Evolutionary conservation across 352 stramenopile genomes (phyloP).

Genomic region (Phytophthora pisi): DNA sequence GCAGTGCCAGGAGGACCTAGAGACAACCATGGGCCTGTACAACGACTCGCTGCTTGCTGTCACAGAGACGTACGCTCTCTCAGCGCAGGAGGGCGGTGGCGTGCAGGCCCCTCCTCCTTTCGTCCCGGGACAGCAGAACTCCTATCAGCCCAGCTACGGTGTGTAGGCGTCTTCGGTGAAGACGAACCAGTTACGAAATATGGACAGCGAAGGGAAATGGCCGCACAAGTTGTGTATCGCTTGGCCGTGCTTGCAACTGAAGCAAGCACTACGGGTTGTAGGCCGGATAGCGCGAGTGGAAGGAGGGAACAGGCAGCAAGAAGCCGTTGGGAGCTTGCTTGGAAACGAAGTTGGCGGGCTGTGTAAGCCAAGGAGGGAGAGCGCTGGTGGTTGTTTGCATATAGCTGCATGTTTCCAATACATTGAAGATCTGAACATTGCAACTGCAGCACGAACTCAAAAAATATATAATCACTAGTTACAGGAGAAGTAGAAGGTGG

Average conservation of each 20-base stretch:
- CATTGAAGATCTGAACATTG: slow-evolving; percentile 15
- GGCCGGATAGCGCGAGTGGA: slow-evolving; percentile 8
- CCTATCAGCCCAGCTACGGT: slow-evolving; percentile 89
- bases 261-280: slow-evolving; percentile 7
- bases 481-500: slow-evolving; percentile 5
- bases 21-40: slow-evolving; percentile 89
- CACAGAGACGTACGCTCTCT: slow-evolving; percentile 86
- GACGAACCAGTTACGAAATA: slow-evolving; percentile 10
- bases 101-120: slow-evolving; percentile 78
- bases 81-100: slow-evolving; percentile 64
- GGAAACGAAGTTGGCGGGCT: slow-evolving; percentile 24
- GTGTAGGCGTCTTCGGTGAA: slow-evolving; percentile 51
- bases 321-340: slow-evolving; percentile 39
- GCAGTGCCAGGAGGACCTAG: slow-evolving; percentile 88
- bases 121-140: slow-evolving; percentile 90
- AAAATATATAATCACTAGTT: slow-evolving; percentile 26
- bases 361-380: slow-evolving; percentile 2
- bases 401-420: slow-evolving; percentile 38
- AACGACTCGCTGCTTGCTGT: slow-evolving; percentile 89
- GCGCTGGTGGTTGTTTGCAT: slow-evolving; percentile 30
- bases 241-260: slow-evolving; percentile 14
- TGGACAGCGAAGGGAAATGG: slow-evolving; percentile 16
- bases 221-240: slow-evolving; percentile 5
- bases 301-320: slow-evolving; percentile 24
- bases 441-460: slow-evolving; percentile 1